phyloP scores from a whole-genome alignment of 441 rosid species.

The Cnidoscolus chayamansa region DNA sequence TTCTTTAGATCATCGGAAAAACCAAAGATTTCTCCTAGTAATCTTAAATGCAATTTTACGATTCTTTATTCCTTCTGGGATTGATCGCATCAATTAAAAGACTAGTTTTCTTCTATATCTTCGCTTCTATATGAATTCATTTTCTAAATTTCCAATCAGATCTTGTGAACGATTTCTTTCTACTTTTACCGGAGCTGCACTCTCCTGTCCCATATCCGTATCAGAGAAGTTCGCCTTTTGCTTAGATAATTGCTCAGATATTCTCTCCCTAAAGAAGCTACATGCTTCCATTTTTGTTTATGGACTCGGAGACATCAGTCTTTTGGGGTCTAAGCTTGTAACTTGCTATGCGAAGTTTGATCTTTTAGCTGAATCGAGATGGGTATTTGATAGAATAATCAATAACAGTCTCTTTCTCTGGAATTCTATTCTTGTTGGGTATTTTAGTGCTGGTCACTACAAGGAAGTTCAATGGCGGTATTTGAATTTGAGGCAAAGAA shows the following conservation, averaged over 20 bases:
- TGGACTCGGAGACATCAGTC: neutral
- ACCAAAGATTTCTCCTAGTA: neutral
- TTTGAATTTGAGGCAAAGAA: slow-evolving; percentile 23
- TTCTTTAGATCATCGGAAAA: neutral
- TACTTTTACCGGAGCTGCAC: neutral
- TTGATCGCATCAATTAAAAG: neutral
- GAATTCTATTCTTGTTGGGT: slow-evolving; percentile 14
- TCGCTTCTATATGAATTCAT: neutral
- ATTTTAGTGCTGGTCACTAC: slow-evolving; percentile 8
- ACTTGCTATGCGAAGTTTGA: slow-evolving; percentile 25
- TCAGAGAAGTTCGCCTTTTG: slow-evolving; percentile 8
- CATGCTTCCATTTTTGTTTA: slow-evolving; percentile 10
- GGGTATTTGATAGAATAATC: slow-evolving; percentile 20
- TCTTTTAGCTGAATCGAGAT: slow-evolving; percentile 22
- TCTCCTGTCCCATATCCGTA: neutral
- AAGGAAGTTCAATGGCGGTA: slow-evolving; percentile 27
- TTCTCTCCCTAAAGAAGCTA: slow-evolving; percentile 4
- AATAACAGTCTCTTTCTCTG: slow-evolving; percentile 10
- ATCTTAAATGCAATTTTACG: neutral
- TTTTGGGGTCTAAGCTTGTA: slow-evolving; percentile 18
- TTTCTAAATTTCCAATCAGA: neutral
- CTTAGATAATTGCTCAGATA: slow-evolving; percentile 7
- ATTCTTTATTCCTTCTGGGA: neutral
- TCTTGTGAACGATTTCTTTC: neutral
- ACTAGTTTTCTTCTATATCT: neutral